phyloP scores from a whole-genome alignment of 2,329 filamentous ascomycete species.

The Endocalyx cinctus region DNA sequence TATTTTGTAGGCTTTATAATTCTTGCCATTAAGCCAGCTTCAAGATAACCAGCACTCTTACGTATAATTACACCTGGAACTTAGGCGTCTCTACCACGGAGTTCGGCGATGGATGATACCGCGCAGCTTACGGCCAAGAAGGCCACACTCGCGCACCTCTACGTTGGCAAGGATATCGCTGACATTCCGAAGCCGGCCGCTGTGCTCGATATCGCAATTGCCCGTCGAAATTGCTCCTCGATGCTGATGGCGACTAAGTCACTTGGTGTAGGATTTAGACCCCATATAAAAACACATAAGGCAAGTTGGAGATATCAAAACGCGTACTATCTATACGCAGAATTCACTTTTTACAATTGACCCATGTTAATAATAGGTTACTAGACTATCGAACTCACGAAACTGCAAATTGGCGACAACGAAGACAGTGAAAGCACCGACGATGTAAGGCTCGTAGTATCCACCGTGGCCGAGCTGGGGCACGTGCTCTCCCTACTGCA shows the following conservation, averaged over 20 bases:
- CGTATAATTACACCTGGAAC: no score
- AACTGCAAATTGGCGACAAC: constrained; percentile 61
- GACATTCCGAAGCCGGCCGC: constrained; percentile 64
- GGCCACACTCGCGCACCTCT: constrained; percentile 35
- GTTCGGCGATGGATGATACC: no score
- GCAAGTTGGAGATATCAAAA: constrained; percentile 42
- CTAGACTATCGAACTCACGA: constrained; percentile 62
- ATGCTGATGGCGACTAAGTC: constrained; percentile 63
- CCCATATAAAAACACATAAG: constrained; percentile 83
- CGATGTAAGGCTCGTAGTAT: constrained; percentile 63
- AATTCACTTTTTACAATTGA: no score
- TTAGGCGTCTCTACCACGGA: no score
- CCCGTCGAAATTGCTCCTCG: constrained; percentile 62
- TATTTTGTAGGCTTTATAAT: no score
- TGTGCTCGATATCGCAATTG: constrained; percentile 62
- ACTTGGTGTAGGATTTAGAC: constrained; percentile 63
- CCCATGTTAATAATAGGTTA: no score
- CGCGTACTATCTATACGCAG: no score
- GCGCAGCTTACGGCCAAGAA: no score
- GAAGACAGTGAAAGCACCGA: no score
- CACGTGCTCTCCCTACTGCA: constrained; percentile 56
- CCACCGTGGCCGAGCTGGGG: constrained; percentile 71
- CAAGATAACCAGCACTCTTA: no score
- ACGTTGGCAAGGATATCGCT: constrained; percentile 55
- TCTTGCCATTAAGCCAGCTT: no score